phyloP scores from a whole-genome alignment of 345 rosid genomes.

The Hibiscus tridactylites region DNA sequence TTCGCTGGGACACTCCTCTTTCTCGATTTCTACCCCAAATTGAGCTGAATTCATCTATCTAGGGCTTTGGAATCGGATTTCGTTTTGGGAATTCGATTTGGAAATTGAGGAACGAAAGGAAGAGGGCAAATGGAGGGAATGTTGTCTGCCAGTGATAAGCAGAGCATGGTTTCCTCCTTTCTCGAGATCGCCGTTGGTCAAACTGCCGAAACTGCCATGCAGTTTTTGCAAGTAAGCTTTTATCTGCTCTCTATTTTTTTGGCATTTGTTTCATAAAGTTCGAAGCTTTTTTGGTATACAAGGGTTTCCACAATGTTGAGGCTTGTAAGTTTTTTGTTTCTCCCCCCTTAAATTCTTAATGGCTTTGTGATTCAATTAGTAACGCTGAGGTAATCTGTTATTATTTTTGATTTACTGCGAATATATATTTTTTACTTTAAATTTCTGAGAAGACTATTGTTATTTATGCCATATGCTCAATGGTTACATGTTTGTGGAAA shows the following conservation, averaged over 20 bases:
- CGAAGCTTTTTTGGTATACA: background rate
- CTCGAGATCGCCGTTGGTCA: constrained; percentile 98
- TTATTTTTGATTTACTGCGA: background rate
- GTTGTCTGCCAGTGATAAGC: constrained; percentile 48
- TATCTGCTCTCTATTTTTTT: background rate
- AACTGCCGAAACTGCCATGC: constrained; percentile 76
- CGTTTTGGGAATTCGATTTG: background rate
- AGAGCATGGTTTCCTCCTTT: constrained; percentile 79
- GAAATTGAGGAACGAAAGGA: background rate
- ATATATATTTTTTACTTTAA: background rate
- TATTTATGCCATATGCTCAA: background rate
- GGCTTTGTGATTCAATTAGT: background rate
- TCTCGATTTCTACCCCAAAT: background rate
- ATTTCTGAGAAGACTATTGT: background rate
- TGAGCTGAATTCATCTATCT: background rate
- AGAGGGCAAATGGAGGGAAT: constrained; percentile 31
- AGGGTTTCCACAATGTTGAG: background rate
- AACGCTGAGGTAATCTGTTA: background rate
- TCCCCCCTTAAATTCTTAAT: background rate
- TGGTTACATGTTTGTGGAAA: constrained; percentile 3
- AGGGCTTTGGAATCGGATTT: constrained; percentile 3
- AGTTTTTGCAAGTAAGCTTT: constrained; percentile 68
- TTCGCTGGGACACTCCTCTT: background rate
- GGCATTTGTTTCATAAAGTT: background rate
- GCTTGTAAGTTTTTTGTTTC: background rate